Base-by-base conservation (phyloP, 768 basidiomycete genomes). In the Boletus rubescentipes region DNA sequence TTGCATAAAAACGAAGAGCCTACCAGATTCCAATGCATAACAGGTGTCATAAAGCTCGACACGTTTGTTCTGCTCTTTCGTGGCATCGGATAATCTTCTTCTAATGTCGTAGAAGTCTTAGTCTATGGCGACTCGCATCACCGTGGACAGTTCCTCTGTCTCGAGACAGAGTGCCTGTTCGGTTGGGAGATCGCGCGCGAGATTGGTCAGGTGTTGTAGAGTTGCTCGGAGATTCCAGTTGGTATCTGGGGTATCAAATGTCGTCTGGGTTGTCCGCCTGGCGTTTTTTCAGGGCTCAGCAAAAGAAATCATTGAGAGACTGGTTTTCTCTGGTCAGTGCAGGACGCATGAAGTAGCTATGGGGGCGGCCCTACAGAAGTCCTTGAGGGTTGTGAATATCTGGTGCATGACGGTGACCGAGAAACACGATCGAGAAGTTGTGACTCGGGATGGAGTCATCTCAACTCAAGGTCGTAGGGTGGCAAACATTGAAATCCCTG, bases 61-160 rank as follows among this genome's bases (percentile, higher is more conserved):
- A 3, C n/a, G 51, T 34, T 45, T 44, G 21, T 43, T 53, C 26
- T 63, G 62, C 29, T 46, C 49, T 3, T 31, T 53, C 18, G 37
- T 20, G n/a, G 41, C 51, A 5, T 55, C 46, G 10, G 62, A 47
- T 6, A 63, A 18, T 20, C 11, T 52, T 42, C 35, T 48, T 31
- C 37, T 51, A 14, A 64, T 64, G 18, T 51, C 42, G 21, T 51
- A 51, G 37, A 63, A 63, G 1, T 59, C 50, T 7, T 53, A 12
- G 20, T 63, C 62, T 26, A 63, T 63, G n/a, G 32, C 9, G 16
- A 63, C n/a, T n/a, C n/a, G 59, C 2, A 62, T 51, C 8, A 55
- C 62, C 7, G 11, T 32, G 29, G 53, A 63, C 26, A 63, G 16
- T 16, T 18, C 38, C 14, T 61, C 59, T 29, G 64, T 63, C n/a